Base-by-base conservation (phyloP, 2,329 filamentous ascomycete species). In the Penicillium sp. region DNA sequence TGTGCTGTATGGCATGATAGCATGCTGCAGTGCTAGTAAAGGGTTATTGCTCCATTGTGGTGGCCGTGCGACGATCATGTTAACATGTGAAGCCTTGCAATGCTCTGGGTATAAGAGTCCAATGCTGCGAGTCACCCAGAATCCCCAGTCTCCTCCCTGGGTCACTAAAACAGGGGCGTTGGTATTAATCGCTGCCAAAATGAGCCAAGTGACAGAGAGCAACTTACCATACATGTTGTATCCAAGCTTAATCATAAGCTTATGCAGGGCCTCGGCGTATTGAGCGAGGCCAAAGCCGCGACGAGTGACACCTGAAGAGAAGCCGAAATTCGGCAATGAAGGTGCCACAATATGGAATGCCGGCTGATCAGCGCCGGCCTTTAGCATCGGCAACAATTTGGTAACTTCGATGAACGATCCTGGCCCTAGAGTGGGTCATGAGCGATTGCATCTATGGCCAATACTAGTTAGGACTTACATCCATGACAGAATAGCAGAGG, bases 111-210 rank as follows among this genome's bases (percentile, higher is more conserved):
- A 87, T 0, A 78, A 62, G 4, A 77, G 62, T 0, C 78, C 80
- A 40, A 89, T 76, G 5, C 75, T 65, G 6, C 85, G 77, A 6
- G 82, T 84, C 53, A 89, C 78, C 57, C 76, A 74, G 59, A 76
- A 63, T 11, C 85, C 85, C 84, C 83, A 87, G 60, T 88, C 85
- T 29, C 85, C 85, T 49, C 82, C 84, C 64, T 86, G 79, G 1
- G 72, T 71, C 1, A 70, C 62, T 60, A 34, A 9, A 34, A 11
- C 13, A 9, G 9, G 16, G 9, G 2, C 3, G 6, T 22, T 22
- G 1, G 3, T 34, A 18, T 27, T 8, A 22, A 11, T 8, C 22
- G 4, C 9, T 24, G 6, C 3, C 10, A 32, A 4, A 6, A 6
- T 3, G 6, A 6, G 34, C 8, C 9, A 4, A 3, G 20, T 7